phyloP scores from a whole-genome alignment of 176 grass and related monocot species.

The Paspalum vaginatum region DNA sequence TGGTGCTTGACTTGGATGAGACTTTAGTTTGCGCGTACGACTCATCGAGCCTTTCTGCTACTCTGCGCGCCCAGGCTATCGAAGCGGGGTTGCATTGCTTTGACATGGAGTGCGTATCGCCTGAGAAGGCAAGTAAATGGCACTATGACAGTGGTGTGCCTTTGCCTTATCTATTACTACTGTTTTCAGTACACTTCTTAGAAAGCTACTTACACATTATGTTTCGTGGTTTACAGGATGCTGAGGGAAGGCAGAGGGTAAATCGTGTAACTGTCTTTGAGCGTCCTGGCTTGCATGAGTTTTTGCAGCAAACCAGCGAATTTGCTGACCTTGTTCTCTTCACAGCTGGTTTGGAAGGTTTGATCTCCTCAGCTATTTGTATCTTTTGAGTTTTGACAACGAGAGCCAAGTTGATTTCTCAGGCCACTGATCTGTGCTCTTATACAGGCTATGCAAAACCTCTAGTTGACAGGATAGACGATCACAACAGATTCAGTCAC shows the following conservation, averaged over 20 bases:
- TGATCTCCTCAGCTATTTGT: slow-evolving; percentile 14
- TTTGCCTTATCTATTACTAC: not conserved
- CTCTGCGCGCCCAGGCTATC: slow-evolving; percentile 58
- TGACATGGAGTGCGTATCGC: slow-evolving; percentile 74
- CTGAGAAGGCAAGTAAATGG: slow-evolving; percentile 55
- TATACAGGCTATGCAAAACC: slow-evolving; percentile 83
- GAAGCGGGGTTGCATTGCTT: slow-evolving; percentile 80
- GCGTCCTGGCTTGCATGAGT: slow-evolving; percentile 89
- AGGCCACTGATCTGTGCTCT: slow-evolving; percentile 26
- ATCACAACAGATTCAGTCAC: slow-evolving; percentile 65
- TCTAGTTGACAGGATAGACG: slow-evolving; percentile 89
- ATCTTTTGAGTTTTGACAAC: not conserved
- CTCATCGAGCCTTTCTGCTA: slow-evolving; percentile 63
- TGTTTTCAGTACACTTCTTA: slow-evolving; percentile 7
- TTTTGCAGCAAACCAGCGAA: slow-evolving; percentile 71
- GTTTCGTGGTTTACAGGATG: slow-evolving; percentile 62
- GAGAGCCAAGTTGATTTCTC: slow-evolving; percentile 14
- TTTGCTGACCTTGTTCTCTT: slow-evolving; percentile 97
- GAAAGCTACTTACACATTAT: slow-evolving; percentile 22
- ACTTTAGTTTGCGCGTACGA: slow-evolving; percentile 83
- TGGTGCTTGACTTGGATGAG: slow-evolving; percentile 96
- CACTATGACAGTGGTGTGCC: not conserved
- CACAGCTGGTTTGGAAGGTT: slow-evolving; percentile 95
- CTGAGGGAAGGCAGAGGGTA: slow-evolving; percentile 73
- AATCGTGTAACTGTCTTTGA: slow-evolving; percentile 91